Percentiles rank a stretch among this genome's conserved stretches.
These are phyloP conservation scores for Xylariaceae sp. DNA, from an alignment of 2,329 filamentous ascomycete species.

Conservation along the genomic window DNA sequence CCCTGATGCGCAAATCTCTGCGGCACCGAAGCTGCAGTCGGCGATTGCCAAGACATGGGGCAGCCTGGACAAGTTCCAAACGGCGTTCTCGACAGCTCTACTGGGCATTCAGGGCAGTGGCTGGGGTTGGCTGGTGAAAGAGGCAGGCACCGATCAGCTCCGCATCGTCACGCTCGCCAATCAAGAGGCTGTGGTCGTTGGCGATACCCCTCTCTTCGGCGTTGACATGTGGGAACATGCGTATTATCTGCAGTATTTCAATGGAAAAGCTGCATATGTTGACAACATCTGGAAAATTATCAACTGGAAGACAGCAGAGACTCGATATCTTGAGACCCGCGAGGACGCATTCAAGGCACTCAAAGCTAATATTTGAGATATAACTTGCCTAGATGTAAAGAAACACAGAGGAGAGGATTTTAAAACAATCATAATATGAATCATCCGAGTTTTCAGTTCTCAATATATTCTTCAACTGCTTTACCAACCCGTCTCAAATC, in stretches of 20 bases:
- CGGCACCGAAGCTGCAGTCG: constrained; percentile 54
- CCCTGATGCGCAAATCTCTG: constrained; percentile 50
- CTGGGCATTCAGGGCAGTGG: constrained; percentile 77
- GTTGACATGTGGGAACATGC: constrained; percentile 95
- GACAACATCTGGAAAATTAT: constrained; percentile 75
- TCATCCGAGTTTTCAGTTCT: too few relatives aligned
- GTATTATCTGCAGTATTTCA: constrained; percentile 81
- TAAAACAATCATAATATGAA: too few relatives aligned
- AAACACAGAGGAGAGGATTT: too few relatives aligned
- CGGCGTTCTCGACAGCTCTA: constrained; percentile 61
- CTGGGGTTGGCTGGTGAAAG: constrained; percentile 82
- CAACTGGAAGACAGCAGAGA: constrained; percentile 70
- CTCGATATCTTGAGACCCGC: constrained; percentile 45
- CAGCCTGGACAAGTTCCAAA: constrained; percentile 60
- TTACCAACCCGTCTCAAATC: too few relatives aligned
- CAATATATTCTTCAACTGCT: too few relatives aligned
- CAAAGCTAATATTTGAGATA: constrained; percentile 28
- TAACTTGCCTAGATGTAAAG: too few relatives aligned
- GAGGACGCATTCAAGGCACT: constrained; percentile 30
- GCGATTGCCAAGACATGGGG: constrained; percentile 67
- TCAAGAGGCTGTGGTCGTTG: constrained; percentile 67
- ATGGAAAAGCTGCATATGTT: constrained; percentile 70
- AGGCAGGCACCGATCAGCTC: constrained; percentile 55
- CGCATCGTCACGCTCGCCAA: constrained; percentile 80
- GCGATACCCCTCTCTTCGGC: constrained; percentile 67